Base-by-base conservation (phyloP, 768 basidiomycete genomes). In the Kockovaella imperatae region DNA sequence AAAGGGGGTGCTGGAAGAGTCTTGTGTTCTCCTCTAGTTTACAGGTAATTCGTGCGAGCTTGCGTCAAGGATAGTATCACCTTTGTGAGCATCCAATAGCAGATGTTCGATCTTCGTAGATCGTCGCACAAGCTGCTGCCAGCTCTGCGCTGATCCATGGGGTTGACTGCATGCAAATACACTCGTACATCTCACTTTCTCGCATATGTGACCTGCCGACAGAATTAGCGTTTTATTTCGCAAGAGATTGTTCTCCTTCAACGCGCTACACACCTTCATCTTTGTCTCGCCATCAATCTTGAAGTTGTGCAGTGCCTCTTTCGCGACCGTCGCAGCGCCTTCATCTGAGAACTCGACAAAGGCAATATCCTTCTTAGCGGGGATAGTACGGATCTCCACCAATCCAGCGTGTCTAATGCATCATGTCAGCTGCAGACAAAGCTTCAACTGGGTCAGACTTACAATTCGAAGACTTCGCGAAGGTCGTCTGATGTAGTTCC, bases 281-380 rank as follows among this genome's bases (percentile, higher is more conserved):
- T 96, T 96, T 75, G 87, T 88, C 74, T 95, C 91, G 44, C 89
- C 90, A 59, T 95, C 89, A 56, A 97, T 77, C 73, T 88, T 90
- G 80, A 87, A 89, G 71, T 96, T 96, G 79, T 99, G 91, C 63
- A 97, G 73, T 14, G 88, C 91, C 51, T 96, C 91, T 69, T 93
- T 91, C 34, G 95, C 95, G 42, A 84, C 80, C 18, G 82, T 84
- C 14, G 93, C 86, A 54, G 86, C 86, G 32, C 77, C 80, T 71
- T 97, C 95, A 82, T 97, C 95, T 70, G 83, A 63, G 60, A 84
- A 99, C 69, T 99, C 95, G 74, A 99, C 90, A 78, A 99, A 99
- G 0, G 93, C 95, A 55, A 97, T 97, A 69, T 93, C 91, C 67
- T 83, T 83, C 73, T 95, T 91, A 38, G 89, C 90, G 34, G 93